Percentiles rank a stretch among this genome's conserved stretches.
phyloP scores from a whole-genome alignment of 805 yeast species.

The Metschnikowia peoriensis region DNA sequence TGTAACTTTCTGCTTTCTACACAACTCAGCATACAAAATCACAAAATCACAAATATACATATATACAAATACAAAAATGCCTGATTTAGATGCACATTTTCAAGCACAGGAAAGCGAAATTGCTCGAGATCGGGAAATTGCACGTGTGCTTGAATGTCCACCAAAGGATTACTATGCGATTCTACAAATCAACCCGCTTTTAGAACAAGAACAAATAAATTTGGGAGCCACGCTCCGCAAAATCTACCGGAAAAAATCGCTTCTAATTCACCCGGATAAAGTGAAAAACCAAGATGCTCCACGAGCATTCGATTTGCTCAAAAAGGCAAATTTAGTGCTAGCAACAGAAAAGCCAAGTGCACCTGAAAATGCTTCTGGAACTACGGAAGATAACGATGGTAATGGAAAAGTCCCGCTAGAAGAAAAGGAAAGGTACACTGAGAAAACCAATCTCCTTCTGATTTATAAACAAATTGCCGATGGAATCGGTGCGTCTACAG shows the following conservation, averaged over 20 bases:
- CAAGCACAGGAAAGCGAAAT: conserved; percentile 27
- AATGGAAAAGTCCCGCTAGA: neutral
- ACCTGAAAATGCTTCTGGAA: neutral
- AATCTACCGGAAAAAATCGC: conserved; percentile 55
- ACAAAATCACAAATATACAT: too few relatives aligned
- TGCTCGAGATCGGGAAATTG: conserved; percentile 51
- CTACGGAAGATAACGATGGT: neutral
- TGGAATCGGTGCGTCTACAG: conserved; percentile 2
- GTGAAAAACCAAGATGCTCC: conserved; percentile 55
- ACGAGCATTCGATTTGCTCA: conserved; percentile 58
- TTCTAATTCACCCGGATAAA: conserved; percentile 70
- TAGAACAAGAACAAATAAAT: conserved; percentile 39
- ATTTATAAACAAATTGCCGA: conserved; percentile 28
- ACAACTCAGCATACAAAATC: neutral
- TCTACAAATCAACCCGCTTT: conserved; percentile 39
- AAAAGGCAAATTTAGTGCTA: conserved; percentile 47
- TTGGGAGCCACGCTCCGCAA: conserved; percentile 41
- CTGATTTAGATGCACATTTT: conserved; percentile 13
- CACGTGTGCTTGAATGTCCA: conserved; percentile 48
- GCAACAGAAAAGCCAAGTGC: conserved; percentile 18
- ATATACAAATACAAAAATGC: conserved; percentile 3
- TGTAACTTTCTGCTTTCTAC: neutral
- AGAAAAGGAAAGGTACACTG: conserved; percentile 13
- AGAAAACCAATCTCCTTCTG: conserved; percentile 23
- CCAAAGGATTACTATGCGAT: conserved; percentile 55